phyloP scores from a whole-genome alignment of 1,284 basidiomycete species.

The Tilletia walkeri region DNA sequence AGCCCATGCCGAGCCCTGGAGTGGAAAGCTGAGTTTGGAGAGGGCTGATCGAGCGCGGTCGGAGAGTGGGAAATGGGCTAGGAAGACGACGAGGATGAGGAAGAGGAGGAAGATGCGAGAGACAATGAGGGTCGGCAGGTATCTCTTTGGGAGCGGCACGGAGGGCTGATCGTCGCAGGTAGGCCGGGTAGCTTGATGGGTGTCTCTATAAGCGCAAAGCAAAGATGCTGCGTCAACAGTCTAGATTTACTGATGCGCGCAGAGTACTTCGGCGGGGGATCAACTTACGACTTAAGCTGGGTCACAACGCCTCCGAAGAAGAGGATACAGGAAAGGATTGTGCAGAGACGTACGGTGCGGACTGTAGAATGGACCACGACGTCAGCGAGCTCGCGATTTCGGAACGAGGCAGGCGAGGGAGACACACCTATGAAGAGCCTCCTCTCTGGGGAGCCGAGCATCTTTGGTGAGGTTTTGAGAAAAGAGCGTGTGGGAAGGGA shows the following conservation, averaged over 20 bases:
- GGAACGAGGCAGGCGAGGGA: not conserved
- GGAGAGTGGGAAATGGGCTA: not conserved
- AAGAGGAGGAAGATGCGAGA: conserved; percentile 10
- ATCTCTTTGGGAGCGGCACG: not conserved
- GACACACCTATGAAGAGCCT: conserved; percentile 15
- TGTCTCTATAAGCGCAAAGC: too few relatives aligned
- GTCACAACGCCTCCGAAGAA: conserved; percentile 7
- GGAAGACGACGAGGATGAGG: conserved; percentile 1
- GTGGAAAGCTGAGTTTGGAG: not conserved
- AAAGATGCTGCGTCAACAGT: too few relatives aligned
- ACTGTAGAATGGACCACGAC: not conserved
- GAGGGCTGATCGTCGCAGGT: too few relatives aligned
- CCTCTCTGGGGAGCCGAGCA: not conserved
- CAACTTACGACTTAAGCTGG: conserved; percentile 8
- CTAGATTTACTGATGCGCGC: too few relatives aligned
- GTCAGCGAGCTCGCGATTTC: not conserved
- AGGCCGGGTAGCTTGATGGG: too few relatives aligned
- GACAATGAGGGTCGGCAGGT: conserved; percentile 1
- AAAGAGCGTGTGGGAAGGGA: not conserved
- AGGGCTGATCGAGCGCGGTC: not conserved
- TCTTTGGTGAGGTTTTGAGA: not conserved
- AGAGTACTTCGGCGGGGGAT: too few relatives aligned
- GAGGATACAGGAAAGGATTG: not conserved
- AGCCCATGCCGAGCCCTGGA: not conserved
- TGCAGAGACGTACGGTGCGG: conserved; percentile 1